phyloP scores from a whole-genome alignment of 2,329 filamentous ascomycete species.

The Microcyclosporella mali region DNA sequence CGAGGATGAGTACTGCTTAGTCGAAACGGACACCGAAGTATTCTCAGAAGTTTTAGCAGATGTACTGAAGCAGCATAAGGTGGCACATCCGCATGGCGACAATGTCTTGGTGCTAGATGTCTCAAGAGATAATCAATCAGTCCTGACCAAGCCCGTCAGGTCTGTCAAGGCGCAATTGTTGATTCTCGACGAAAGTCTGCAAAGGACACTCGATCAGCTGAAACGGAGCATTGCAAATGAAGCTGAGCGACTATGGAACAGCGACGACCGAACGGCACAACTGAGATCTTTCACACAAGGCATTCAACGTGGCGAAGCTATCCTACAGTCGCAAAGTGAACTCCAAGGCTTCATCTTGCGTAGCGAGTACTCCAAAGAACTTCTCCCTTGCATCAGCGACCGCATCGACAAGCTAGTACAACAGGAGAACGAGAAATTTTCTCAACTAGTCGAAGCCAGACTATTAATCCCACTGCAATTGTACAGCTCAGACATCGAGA shows the following conservation, averaged over 20 bases:
- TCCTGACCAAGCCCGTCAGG: background rate
- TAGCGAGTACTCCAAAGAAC: constrained; percentile 9
- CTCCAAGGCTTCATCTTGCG: constrained; percentile 9
- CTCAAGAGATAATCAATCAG: background rate
- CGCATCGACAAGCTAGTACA: constrained; percentile 9
- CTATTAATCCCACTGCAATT: constrained; percentile 22
- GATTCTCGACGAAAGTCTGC: background rate
- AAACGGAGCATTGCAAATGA: background rate
- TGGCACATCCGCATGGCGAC: background rate
- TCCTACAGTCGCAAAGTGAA: constrained; percentile 1
- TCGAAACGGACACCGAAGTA: background rate
- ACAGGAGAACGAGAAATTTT: constrained; percentile 8
- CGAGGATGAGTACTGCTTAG: constrained; percentile 5
- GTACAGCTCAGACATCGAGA: constrained; percentile 19
- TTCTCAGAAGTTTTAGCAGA: background rate
- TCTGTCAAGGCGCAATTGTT: background rate
- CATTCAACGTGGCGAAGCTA: constrained; percentile 4
- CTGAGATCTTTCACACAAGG: background rate
- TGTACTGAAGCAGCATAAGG: background rate
- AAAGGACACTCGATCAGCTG: background rate
- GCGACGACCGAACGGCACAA: background rate
- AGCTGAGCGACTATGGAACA: constrained; percentile 1
- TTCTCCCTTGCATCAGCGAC: constrained; percentile 6
- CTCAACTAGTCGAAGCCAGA: constrained; percentile 10
- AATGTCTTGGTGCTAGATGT: background rate